phyloP scores from a whole-genome alignment of 768 basidiomycete genomes.

The Agaricus sinodeliciosus region DNA sequence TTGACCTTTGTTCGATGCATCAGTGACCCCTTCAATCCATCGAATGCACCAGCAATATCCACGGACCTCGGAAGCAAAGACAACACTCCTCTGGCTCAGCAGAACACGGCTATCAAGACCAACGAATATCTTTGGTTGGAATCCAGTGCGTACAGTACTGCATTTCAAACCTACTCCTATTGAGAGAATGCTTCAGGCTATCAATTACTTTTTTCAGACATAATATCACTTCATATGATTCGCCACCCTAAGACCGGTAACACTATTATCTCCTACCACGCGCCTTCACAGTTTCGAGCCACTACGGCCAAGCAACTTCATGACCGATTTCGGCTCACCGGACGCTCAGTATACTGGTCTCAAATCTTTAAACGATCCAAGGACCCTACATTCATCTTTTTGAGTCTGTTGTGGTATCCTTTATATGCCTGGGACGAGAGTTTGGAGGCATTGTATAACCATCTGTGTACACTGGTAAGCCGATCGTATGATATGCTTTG shows the following conservation, averaged over 20 bases:
- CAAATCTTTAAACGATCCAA: slow-evolving; percentile 24
- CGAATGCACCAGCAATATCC: background rate
- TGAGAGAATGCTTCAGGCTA: slow-evolving; percentile 11
- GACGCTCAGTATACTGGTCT: slow-evolving; percentile 30
- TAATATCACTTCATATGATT: slow-evolving; percentile 34
- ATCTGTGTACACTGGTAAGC: slow-evolving; percentile 36
- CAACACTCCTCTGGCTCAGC: background rate
- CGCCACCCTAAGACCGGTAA: slow-evolving; percentile 24
- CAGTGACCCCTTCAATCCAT: slow-evolving; percentile 6
- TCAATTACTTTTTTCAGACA: slow-evolving; percentile 26
- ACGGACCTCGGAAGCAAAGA: background rate
- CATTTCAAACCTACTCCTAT: background rate
- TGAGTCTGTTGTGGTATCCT: slow-evolving; percentile 44
- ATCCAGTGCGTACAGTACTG: background rate
- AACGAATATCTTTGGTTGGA: slow-evolving; percentile 6
- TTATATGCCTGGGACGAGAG: slow-evolving; percentile 49
- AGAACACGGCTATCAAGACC: slow-evolving; percentile 2
- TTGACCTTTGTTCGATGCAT: slow-evolving; percentile 40
- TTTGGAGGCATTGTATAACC: slow-evolving; percentile 36
- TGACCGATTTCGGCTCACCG: slow-evolving; percentile 30
- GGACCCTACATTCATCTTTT: slow-evolving; percentile 42
- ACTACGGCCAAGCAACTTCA: slow-evolving; percentile 28
- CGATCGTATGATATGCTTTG: background rate
- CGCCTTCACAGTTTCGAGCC: slow-evolving; percentile 18
- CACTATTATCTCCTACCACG: slow-evolving; percentile 37